Base-by-base conservation (phyloP, 257 asterid genomes). In the Paulownia fortunei region DNA sequence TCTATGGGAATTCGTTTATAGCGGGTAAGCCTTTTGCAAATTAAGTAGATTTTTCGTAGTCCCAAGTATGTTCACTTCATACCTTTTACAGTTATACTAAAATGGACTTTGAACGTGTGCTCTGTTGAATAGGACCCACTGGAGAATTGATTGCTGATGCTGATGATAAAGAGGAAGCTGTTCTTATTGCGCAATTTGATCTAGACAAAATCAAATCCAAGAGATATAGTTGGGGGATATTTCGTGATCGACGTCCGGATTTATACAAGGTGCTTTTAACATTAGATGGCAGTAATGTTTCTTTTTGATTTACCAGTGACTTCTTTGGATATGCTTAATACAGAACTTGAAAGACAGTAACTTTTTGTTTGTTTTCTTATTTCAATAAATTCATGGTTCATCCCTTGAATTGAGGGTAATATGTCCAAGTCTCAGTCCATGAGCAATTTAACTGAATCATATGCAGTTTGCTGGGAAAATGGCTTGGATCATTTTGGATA, bases 171-270 rank as follows among this genome's bases (percentile, higher is more conserved):
- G 87, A 88, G 37, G 99, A 93, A 90, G 92, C 94, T 41, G 76
- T 92, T 81, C 97, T 96, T 64, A 81, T 88, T 3, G 98, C 97
- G 9, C 79, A 89, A 65, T 93, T 96, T 69, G 97, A 96, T 85
- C 89, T 92, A 78, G 92, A 88, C 65, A 84, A 88, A 76, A 86
- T 93, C 87, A 93, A 96, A 79, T 83, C 85, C 80, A 92, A 96
- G 89, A 87, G 99, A 79, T 54, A 76, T 59, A 80, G 97, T 67
- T 96, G 99, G 99, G 99, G 99, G 12, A 74, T 93, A 8, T 93
- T 89, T 68, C 98, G 98, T 30, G 99, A 93, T 79, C 91, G 97
- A 8, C 96, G 99, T 61, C 98, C 97, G 0, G 98, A 96, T 78
- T 83, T 96, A 67, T 96, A 96, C 92, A 93, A 92, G 94, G 98